These are phyloP conservation scores for Yarrowia osloensis DNA, from an alignment of 805 yeast genomes.

Conservation along the genomic window DNA sequence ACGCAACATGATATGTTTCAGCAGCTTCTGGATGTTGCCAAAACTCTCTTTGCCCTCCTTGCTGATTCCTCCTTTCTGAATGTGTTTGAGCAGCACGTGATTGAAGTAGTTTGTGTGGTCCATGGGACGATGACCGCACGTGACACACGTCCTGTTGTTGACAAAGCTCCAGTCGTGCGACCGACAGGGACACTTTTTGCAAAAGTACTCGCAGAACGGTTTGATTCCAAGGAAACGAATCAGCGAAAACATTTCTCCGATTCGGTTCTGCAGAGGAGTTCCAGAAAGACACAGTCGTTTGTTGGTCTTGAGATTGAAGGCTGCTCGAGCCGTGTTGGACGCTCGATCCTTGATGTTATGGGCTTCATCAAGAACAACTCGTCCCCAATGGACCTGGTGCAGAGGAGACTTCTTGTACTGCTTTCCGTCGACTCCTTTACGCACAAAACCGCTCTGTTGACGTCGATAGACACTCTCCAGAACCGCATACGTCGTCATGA, in stretches of 20 bases:
- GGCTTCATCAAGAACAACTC: conserved; percentile 94
- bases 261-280: conserved; percentile 93
- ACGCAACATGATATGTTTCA: conserved; percentile 84
- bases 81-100: conserved; percentile 92
- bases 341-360: conserved; percentile 96
- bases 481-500: conserved; percentile 90
- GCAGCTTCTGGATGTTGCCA: conserved; percentile 67
- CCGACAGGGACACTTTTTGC: conserved; percentile 88
- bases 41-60: conserved; percentile 83
- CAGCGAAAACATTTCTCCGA: conserved; percentile 93
- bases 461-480: conserved; percentile 83
- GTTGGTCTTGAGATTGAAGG: conserved; percentile 66
- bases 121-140: conserved; percentile 92
- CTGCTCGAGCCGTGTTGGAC: conserved; percentile 91
- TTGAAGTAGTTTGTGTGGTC: conserved; percentile 93
- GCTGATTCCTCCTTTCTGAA: conserved; percentile 78
- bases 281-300: conserved; percentile 93
- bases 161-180: conserved; percentile 83
- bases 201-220: conserved; percentile 87
- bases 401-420: conserved; percentile 75
- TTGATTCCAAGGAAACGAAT: conserved; percentile 78
- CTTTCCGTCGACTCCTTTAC: conserved; percentile 57
- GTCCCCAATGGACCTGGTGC: conserved; percentile 72
- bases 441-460: conserved; percentile 76
- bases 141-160: conserved; percentile 79